These are phyloP conservation scores for Cordyceps sp. DNA, from an alignment of 2,329 filamentous ascomycete species.

Conservation along the genomic window DNA sequence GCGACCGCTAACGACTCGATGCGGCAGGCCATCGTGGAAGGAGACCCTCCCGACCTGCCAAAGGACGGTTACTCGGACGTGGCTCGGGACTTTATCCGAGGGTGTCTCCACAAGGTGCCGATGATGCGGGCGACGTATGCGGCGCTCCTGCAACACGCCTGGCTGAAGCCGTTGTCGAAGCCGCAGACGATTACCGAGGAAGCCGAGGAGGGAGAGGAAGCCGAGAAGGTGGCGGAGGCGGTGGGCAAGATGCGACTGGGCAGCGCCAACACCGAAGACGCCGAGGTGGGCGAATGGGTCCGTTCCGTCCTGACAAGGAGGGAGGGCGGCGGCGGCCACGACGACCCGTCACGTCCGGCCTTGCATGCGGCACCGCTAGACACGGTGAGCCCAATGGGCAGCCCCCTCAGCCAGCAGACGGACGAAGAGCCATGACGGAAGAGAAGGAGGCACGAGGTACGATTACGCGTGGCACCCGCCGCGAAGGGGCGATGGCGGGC, in stretches of 20 bases:
- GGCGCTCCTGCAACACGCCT: constrained; percentile 76
- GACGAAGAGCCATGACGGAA: background rate
- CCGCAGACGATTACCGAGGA: constrained; percentile 60
- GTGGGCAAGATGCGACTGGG: constrained; percentile 26
- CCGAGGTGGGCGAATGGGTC: constrained; percentile 81
- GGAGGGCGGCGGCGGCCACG: constrained; percentile 32
- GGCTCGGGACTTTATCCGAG: constrained; percentile 73
- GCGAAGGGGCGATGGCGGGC: background rate
- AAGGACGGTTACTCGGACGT: constrained; percentile 59
- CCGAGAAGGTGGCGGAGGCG: constrained; percentile 24
- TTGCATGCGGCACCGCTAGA: constrained; percentile 78
- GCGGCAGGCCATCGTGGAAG: constrained; percentile 82
- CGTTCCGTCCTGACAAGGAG: constrained; percentile 43
- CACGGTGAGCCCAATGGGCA: constrained; percentile 40
- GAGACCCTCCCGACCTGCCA: constrained; percentile 82
- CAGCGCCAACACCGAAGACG: constrained; percentile 37
- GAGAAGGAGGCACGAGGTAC: background rate
- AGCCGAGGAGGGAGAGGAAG: constrained; percentile 43
- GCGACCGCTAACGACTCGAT: constrained; percentile 3
- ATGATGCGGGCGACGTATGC: constrained; percentile 87
- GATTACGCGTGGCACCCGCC: too few relatives aligned
- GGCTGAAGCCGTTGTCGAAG: constrained; percentile 62
- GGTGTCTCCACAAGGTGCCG: constrained; percentile 84
- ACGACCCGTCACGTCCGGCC: constrained; percentile 51
- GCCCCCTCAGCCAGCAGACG: constrained; percentile 11